Base-by-base conservation (phyloP, 2,329 filamentous ascomycete genomes). In the Epichloe hybrida region DNA sequence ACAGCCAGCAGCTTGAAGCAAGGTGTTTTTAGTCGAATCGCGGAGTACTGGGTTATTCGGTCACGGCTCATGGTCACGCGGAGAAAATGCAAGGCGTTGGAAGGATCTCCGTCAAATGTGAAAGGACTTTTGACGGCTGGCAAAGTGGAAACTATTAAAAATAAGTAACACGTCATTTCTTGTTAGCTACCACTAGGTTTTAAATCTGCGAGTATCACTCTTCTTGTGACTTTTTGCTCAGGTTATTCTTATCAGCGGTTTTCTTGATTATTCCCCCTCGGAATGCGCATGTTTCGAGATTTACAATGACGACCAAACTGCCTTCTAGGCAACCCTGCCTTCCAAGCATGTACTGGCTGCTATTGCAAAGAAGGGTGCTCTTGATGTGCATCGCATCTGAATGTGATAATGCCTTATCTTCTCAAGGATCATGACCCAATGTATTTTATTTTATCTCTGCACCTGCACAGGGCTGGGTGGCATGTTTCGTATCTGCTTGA, bases 401-500 rank as follows among this genome's bases (percentile, higher is more conserved):
- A 20, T 38, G 23, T 39, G 9, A 39, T 20, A 8, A 38, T 46
- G 45, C n/a, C 45, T 47, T 47, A 3, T 39, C 23, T 44, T 35
- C 34, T 11, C n/a, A 8, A 23, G 15, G 2, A 8, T 37, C 8
- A 38, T 31, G 5, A 47, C 9, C 15, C 27, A 21, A 31, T 39
- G 15, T 7, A n/a, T 27, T 27, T 8, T 12, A 31, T 21, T 48
- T 61, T 58, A 71, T 55, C 75, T 69, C 58, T 76, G 70, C 31
- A 74, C 72, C 43, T 72, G 67, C 31, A 82, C 72, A 3, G 80
- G 80, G 49, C 70, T 73, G 3, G 75, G 64, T 4, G 80, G 79
- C 77, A 84, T 80, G 57, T 79, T 83, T 58, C 75, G 75, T 62
- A 98, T 97, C 68, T 96, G 90, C 68, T 94, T 91, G 62, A 98